Evolutionary conservation across 345 rosid genomes (phyloP).

Genomic region (Arabis hirsuta): DNA sequence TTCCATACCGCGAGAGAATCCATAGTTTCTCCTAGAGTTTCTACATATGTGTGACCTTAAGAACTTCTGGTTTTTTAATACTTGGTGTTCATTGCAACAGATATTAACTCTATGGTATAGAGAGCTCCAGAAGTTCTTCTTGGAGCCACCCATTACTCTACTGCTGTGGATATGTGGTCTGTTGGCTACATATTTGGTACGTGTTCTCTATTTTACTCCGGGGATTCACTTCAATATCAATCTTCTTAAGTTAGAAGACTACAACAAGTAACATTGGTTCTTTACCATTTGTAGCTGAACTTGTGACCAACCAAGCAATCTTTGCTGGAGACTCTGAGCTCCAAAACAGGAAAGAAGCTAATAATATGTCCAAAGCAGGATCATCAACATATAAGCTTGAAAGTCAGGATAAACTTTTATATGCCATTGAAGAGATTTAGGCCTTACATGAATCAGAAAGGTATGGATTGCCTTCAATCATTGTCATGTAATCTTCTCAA

Average conservation of each 20-base stretch:
- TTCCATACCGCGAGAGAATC: no score
- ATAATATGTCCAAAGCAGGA: no score
- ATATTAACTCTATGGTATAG: slow-evolving; percentile 95
- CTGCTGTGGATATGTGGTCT: slow-evolving; percentile 96
- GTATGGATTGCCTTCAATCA: no score
- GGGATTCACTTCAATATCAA: neutral
- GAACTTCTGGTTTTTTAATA: neutral
- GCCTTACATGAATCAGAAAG: no score
- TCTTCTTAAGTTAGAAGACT: neutral
- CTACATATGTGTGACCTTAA: no score
- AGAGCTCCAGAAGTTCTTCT: slow-evolving; percentile 91
- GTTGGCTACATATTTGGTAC: slow-evolving; percentile 94
- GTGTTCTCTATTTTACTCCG: neutral
- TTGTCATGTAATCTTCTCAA: no score
- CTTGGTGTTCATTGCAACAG: slow-evolving; percentile 41
- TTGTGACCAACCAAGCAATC: slow-evolving; percentile 81
- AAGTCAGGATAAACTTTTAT: no score
- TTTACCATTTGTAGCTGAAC: slow-evolving; percentile 59
- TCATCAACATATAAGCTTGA: rapidly evolving
- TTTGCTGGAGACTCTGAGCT: slow-evolving; percentile 96
- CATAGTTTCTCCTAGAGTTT: no score
- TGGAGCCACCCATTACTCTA: slow-evolving; percentile 95
- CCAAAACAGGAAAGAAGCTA: slow-evolving; percentile 31
- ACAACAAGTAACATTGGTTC: neutral
- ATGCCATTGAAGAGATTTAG: no score